phyloP scores from a whole-genome alignment of 441 rosid genomes.

The Populus trichocarpa region DNA sequence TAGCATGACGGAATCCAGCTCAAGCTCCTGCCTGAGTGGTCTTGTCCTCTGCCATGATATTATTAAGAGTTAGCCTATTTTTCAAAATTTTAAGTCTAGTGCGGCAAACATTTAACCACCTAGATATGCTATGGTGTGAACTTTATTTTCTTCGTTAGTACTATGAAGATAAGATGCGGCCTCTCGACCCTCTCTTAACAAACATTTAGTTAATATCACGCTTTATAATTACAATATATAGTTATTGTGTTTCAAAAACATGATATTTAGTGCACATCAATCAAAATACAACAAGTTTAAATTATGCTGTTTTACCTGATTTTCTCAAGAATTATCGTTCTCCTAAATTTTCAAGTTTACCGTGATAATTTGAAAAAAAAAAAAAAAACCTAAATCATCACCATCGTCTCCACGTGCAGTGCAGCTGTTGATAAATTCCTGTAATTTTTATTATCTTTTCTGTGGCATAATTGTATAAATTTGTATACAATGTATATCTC shows the following conservation, averaged over 20 bases:
- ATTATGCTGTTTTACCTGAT: too few species aligned
- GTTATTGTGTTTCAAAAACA: accelerated
- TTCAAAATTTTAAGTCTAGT: accelerated
- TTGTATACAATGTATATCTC: slow-evolving; percentile 26
- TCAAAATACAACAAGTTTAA: too few species aligned
- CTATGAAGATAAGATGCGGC: accelerated
- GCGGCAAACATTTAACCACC: accelerated
- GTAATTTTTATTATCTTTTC: background rate
- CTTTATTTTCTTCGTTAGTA: too few species aligned
- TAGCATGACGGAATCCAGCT: accelerated
- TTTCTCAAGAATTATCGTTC: too few species aligned
- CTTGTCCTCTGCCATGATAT: accelerated
- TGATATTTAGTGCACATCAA: accelerated
- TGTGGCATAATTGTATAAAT: background rate
- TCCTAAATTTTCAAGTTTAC: too few species aligned
- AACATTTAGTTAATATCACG: too few species aligned
- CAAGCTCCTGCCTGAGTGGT: accelerated
- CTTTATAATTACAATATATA: accelerated
- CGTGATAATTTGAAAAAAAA: too few species aligned
- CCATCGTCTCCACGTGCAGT: slow-evolving; percentile 44
- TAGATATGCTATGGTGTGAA: accelerated
- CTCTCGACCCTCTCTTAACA: accelerated
- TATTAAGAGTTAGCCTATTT: too few species aligned
- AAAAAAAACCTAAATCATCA: background rate
- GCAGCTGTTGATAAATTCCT: slow-evolving; percentile 30